Base-by-base conservation (phyloP, 352 stramenopile species). In the Pythium guiyangense region DNA sequence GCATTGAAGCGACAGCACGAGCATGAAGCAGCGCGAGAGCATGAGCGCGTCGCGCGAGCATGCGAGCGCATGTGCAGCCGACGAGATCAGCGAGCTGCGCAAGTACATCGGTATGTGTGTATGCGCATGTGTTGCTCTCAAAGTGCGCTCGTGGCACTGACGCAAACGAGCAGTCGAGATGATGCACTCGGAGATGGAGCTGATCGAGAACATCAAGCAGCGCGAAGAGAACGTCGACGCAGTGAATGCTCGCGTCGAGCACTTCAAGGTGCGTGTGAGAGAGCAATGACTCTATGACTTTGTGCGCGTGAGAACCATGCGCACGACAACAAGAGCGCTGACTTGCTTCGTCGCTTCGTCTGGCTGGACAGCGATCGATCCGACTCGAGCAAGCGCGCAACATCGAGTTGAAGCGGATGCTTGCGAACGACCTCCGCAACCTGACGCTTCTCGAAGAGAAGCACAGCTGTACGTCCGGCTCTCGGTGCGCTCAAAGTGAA, bases 161-260 rank as follows among this genome's bases (percentile, higher is more conserved):
- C 17, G 27, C 27, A 1, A 5, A 12, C 2, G 34, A 15, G 25
- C 34, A 92, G 82, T 90, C 53, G 78, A 82, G 20, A 83, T 92
- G 79, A 90, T 92, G 82, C 79, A 86, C 15, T 71, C 70, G 1
- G 82, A 92, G 60, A 78, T 87, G 72, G 79, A 86, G 52, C 43
- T 87, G 15, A 68, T 92, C 43, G 79, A 87, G 54, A 76, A 51
- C 34, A 86, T 92, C 57, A 79, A 79, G 37, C 73, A 86, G 46
- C 82, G 73, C 31, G 82, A 92, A 66, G 65, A 74, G 20, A 81
- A 62, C 20, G 59, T 90, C 22, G 53, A 56, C 9, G 61, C 57
- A 10, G 66, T 78, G 26, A 86, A 83, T 34, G 49, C 26, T 0
- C 73, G 67, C 6, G 73, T 89, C 40, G 73, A 83, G 15, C 62